These are phyloP conservation scores for Astragalus membranaceus DNA, from an alignment of 306 rosid species.

Conservation along the genomic window DNA sequence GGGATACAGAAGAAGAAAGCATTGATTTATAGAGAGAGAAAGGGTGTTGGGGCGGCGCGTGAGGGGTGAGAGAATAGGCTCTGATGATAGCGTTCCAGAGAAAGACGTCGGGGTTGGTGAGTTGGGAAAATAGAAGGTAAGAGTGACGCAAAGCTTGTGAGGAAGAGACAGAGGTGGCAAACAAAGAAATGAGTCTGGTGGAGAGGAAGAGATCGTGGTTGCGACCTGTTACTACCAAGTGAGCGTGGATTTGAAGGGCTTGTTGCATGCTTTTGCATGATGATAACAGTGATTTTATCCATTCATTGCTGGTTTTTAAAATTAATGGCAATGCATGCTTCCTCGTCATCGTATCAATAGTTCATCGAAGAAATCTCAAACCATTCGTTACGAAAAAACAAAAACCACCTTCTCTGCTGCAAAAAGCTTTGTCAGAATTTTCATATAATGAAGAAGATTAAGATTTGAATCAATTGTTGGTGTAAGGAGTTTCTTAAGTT, in stretches of 20 bases:
- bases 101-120: slow-evolving; percentile 28
- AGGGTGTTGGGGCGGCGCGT: slow-evolving; percentile 19
- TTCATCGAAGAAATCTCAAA: too few relatives aligned
- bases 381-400: too few relatives aligned
- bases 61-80: slow-evolving; percentile 21
- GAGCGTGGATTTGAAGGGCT: slow-evolving; percentile 35
- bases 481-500: too few relatives aligned
- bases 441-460: too few relatives aligned
- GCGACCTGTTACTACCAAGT: slow-evolving; percentile 19
- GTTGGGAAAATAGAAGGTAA: slow-evolving; percentile 24
- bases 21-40: slow-evolving; percentile 30
- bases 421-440: too few relatives aligned
- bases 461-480: too few relatives aligned
- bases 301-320: not conserved
- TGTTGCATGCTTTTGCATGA: slow-evolving; percentile 33
- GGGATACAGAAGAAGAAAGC: slow-evolving; percentile 19
- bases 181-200: slow-evolving; percentile 27
- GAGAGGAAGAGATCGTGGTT: slow-evolving; percentile 20
- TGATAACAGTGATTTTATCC: slow-evolving; percentile 7
- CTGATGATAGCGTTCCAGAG: slow-evolving; percentile 35
- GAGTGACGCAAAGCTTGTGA: slow-evolving; percentile 7
- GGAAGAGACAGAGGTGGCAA: not conserved
- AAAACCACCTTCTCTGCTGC: too few relatives aligned
- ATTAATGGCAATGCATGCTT: not conserved
- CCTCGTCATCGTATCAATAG: not conserved